Conservation (phyloP, 768 basidiomycete genomes). For the Rhizopogon vulgaris region DNA sequence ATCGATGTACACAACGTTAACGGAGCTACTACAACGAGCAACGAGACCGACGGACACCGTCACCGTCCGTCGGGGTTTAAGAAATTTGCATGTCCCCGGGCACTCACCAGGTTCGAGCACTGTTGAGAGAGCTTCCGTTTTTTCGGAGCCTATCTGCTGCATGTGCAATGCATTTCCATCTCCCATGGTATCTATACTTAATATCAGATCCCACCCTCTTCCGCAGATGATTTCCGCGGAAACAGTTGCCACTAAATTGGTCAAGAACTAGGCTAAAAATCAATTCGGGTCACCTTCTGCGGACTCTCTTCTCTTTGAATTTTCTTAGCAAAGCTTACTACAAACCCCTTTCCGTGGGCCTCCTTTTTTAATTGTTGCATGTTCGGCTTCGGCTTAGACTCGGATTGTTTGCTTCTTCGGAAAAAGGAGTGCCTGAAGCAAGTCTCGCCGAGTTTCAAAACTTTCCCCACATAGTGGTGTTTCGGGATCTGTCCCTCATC, state of each 20-base stretch:
- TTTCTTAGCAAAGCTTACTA: constrained; percentile 7
- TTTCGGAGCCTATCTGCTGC: not conserved
- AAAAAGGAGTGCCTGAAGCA: not conserved
- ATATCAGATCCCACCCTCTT: constrained; percentile 17
- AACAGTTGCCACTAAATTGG: constrained; percentile 13
- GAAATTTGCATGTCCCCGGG: not conserved
- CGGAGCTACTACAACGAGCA: not conserved
- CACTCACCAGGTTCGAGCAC: too few species aligned
- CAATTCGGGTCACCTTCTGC: constrained; percentile 11
- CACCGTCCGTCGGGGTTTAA: not conserved
- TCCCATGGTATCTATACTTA: constrained; percentile 8
- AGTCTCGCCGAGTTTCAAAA: constrained; percentile 10
- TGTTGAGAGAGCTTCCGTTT: not conserved
- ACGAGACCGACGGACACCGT: not conserved
- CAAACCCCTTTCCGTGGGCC: not conserved
- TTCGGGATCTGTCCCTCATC: constrained; percentile 22
- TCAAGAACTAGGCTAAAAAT: constrained; percentile 20
- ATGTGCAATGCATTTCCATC: constrained; percentile 1
- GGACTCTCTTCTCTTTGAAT: constrained; percentile 11
- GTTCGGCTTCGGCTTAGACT: not conserved
- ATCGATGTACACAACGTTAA: not conserved
- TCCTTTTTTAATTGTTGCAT: not conserved
- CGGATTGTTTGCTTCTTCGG: constrained; percentile 6
- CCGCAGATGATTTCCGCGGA: constrained; percentile 29
- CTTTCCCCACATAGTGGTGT: constrained; percentile 22